Conservation (phyloP, 495 filamentous ascomycete genomes). For the Margaritispora aquatica region DNA sequence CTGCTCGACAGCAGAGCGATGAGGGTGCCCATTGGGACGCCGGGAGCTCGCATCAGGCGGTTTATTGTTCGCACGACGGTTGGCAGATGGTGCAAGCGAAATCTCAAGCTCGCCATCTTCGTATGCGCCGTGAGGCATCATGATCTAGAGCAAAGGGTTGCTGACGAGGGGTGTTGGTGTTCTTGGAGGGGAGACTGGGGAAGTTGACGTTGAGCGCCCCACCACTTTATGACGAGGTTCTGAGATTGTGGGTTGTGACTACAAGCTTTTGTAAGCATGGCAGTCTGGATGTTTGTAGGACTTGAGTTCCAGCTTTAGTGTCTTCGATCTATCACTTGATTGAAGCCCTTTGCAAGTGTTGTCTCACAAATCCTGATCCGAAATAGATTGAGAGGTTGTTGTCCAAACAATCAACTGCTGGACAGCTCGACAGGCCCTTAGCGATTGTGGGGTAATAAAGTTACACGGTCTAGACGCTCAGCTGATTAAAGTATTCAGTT, state of each 20-base stretch:
- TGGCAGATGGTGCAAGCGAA: slow-evolving; percentile 62
- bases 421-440: not conserved
- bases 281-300: not conserved
- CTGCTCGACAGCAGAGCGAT: slow-evolving; percentile 21
- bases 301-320: not conserved
- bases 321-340: slow-evolving; percentile 3
- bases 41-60: slow-evolving; percentile 20
- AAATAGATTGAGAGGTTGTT: not conserved
- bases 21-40: slow-evolving; percentile 26
- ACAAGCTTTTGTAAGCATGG: slow-evolving; percentile 3
- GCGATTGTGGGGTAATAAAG: slow-evolving; percentile 2
- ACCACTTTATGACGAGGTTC: slow-evolving; percentile 10
- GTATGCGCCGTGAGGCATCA: slow-evolving; percentile 51
- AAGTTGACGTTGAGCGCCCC: slow-evolving; percentile 7
- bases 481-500: too few relatives aligned
- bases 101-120: slow-evolving; percentile 93
- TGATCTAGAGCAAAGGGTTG: slow-evolving; percentile 7
- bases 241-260: not conserved
- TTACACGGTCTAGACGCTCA: not conserved
- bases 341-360: not conserved
- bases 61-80: slow-evolving; percentile 41
- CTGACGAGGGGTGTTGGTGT: not conserved
- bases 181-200: not conserved
- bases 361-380: not conserved
- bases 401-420: not conserved